Conservation (phyloP, 2,329 filamentous ascomycete species). For the Microsporum audouinii region DNA sequence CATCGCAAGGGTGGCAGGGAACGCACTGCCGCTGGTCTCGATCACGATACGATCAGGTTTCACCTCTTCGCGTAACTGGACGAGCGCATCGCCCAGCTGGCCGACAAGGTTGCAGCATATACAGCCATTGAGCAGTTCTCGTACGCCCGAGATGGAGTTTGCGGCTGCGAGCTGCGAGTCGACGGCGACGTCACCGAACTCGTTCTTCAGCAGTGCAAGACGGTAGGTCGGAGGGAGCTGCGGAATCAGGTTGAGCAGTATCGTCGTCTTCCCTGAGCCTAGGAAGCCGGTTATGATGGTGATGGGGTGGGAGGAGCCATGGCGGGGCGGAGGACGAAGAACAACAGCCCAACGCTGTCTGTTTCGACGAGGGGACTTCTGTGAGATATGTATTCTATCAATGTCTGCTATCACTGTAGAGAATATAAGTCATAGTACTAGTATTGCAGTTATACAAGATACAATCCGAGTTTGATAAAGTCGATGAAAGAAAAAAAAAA, state of each 20-base stretch:
- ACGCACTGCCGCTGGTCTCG: constrained; percentile 81
- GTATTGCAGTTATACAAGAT: neutral
- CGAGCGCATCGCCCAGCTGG: constrained; percentile 68
- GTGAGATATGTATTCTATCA: neutral
- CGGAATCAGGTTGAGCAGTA: constrained; percentile 86
- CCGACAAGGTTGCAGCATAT: constrained; percentile 99
- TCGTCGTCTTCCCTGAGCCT: constrained; percentile 88
- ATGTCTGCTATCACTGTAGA: neutral
- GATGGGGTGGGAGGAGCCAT: constrained; percentile 53
- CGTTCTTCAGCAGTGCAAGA: constrained; percentile 91
- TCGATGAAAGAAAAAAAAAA: neutral
- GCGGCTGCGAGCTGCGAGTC: constrained; percentile 83
- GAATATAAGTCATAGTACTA: neutral
- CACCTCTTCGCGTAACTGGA: constrained; percentile 53
- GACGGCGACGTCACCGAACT: constrained; percentile 89
- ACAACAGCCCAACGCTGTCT: neutral
- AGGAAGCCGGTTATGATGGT: constrained; percentile 95
- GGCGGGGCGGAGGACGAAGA: neutral
- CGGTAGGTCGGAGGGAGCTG: constrained; percentile 82
- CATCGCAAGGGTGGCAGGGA: constrained; percentile 79
- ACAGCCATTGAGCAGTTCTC: constrained; percentile 89
- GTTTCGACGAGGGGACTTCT: neutral
- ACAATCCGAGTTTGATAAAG: neutral
- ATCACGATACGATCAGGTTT: constrained; percentile 77
- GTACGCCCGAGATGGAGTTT: constrained; percentile 73